Conservation (phyloP, 805 yeast species). For the Lachancea sp. region DNA sequence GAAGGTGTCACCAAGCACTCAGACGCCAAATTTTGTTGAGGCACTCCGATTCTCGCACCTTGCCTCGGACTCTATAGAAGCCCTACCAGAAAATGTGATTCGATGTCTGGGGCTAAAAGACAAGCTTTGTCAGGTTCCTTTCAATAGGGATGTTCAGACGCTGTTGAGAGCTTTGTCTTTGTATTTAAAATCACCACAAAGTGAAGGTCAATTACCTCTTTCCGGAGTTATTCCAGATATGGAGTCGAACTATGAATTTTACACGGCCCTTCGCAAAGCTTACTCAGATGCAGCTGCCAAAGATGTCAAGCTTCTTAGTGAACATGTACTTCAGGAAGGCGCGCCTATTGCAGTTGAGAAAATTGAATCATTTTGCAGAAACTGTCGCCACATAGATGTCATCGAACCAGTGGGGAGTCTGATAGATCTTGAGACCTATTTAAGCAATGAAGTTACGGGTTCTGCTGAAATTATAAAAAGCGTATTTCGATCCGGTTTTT, state of each 20-base stretch:
- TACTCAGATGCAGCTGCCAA: constrained; percentile 48
- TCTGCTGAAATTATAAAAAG: neutral
- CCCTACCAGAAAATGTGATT: constrained; percentile 16
- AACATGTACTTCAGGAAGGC: constrained; percentile 4
- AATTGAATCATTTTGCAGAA: constrained; percentile 52
- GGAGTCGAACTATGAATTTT: constrained; percentile 67
- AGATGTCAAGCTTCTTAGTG: constrained; percentile 40
- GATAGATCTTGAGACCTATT: neutral
- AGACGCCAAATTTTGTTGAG: constrained; percentile 43
- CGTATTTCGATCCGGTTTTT: neutral
- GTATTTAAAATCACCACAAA: constrained; percentile 37
- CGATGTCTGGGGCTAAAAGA: constrained; percentile 3
- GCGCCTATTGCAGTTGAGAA: constrained; percentile 35
- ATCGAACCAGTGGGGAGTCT: constrained; percentile 3
- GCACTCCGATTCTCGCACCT: constrained; percentile 42
- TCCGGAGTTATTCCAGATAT: constrained; percentile 80
- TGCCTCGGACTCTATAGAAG: constrained; percentile 17
- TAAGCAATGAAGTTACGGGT: neutral
- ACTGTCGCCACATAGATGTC: constrained; percentile 41
- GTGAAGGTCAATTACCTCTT: constrained; percentile 49
- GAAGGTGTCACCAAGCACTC: neutral
- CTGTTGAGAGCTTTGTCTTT: constrained; percentile 46
- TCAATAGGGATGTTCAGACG: constrained; percentile 12
- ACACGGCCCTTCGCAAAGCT: constrained; percentile 49
- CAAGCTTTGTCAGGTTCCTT: neutral